Percentiles rank a stretch among this genome's conserved stretches.
Evolutionary conservation across 176 grass and related monocot genomes (phyloP).

Genomic region (Zea luxurians): DNA sequence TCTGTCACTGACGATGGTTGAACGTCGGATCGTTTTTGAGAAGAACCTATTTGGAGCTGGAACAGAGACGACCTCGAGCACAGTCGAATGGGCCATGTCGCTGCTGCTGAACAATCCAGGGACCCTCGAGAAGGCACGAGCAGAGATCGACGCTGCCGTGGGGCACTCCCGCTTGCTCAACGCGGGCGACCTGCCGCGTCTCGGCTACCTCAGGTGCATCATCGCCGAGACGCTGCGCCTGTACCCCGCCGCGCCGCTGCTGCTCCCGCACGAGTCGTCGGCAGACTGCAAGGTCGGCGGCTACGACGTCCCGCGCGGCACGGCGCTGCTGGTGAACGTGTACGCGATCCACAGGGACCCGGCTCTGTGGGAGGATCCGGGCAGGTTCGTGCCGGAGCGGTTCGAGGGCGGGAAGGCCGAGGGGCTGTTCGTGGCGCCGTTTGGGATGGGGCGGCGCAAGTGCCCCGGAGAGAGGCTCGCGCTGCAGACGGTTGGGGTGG

Average conservation of each 20-base stretch:
- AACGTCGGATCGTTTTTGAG: too few species aligned
- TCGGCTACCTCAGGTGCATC: constrained; percentile 44
- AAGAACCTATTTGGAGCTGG: constrained; percentile 40
- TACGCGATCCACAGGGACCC: constrained; percentile 61
- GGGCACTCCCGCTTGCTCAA: constrained; percentile 27
- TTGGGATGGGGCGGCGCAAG: constrained; percentile 53
- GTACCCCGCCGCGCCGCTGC: constrained; percentile 34
- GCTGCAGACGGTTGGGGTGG: constrained; percentile 24
- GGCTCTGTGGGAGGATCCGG: constrained; percentile 25
- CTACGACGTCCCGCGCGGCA: constrained; percentile 32
- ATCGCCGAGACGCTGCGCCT: constrained; percentile 61
- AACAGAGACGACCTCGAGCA: constrained; percentile 47
- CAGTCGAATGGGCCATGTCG: constrained; percentile 55
- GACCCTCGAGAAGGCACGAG: constrained; percentile 22
- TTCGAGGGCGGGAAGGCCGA: constrained; percentile 19
- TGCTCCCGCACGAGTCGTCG: constrained; percentile 44
- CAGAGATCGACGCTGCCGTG: constrained; percentile 31
- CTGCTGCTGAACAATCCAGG: constrained; percentile 65
- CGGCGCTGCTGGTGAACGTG: constrained; percentile 55
- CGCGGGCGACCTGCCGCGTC: constrained; percentile 37
- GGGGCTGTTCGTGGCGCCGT: constrained; percentile 31
- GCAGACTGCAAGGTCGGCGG: constrained; percentile 38
- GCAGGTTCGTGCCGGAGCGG: constrained; percentile 50
- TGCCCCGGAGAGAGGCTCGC: constrained; percentile 52
- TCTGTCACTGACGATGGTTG: not conserved